These are phyloP conservation scores for Colletotrichum liriopes DNA, from an alignment of 2,329 filamentous ascomycete species.

Conservation along the genomic window DNA sequence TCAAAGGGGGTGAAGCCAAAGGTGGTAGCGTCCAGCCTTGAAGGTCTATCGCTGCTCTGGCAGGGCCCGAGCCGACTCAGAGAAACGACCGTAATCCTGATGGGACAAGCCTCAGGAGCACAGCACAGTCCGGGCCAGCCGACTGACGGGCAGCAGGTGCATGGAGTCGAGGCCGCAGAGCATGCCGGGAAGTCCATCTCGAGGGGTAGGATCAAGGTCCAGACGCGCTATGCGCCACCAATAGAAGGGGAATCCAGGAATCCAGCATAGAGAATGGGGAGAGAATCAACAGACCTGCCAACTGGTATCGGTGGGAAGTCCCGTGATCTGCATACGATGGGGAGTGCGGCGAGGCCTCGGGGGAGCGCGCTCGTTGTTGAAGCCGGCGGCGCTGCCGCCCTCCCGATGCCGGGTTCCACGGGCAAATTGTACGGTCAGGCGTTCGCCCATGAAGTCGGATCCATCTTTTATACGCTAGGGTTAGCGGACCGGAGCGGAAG, in stretches of 20 bases:
- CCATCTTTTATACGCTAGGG: conserved; percentile 76
- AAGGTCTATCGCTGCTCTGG: conserved; percentile 32
- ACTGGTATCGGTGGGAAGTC: conserved; percentile 97
- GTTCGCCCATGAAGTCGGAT: conserved; percentile 97
- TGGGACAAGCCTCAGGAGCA: conserved; percentile 36
- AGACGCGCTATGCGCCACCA: conserved; percentile 41
- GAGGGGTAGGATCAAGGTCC: conserved; percentile 19
- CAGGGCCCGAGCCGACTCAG: conserved; percentile 34
- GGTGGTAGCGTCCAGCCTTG: conserved; percentile 34
- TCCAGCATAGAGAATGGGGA: conserved; percentile 71
- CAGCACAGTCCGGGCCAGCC: conserved; percentile 23
- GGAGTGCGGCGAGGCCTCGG: conserved; percentile 92
- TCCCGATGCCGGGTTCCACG: conserved; percentile 81
- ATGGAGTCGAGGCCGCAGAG: conserved; percentile 21
- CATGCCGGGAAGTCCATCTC: conserved; percentile 28
- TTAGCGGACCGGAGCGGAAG: conserved; percentile 44
- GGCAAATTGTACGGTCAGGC: conserved; percentile 97
- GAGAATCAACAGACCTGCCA: conserved; percentile 95
- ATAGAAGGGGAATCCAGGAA: conserved; percentile 52
- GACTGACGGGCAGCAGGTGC: conserved; percentile 13
- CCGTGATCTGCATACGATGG: conserved; percentile 97
- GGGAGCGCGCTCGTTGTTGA: conserved; percentile 69
- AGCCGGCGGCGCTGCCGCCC: conserved; percentile 52
- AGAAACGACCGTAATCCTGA: conserved; percentile 41
- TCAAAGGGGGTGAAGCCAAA: conserved; percentile 6